These are phyloP conservation scores for Coniophora puteana DNA, from an alignment of 1,284 basidiomycete species.

Conservation along the genomic window DNA sequence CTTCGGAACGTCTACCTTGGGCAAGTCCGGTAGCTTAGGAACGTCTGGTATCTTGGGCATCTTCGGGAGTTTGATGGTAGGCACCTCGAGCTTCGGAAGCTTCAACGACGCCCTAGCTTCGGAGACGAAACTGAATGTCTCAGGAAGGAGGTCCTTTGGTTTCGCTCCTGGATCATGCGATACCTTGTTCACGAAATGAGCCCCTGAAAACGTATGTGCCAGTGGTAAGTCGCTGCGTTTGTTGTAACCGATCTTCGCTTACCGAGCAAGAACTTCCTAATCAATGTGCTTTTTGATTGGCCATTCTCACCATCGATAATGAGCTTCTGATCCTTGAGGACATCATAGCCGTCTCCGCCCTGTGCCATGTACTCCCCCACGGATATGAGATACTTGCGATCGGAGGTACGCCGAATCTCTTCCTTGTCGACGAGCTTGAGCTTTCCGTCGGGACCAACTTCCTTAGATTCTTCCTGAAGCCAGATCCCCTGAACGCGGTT, in stretches of 20 bases:
- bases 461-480: constrained; percentile 29
- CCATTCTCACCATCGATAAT: constrained; percentile 15
- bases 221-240: too few relatives aligned
- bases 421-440: constrained; percentile 13
- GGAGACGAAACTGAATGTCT: too few relatives aligned
- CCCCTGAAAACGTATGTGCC: too few relatives aligned
- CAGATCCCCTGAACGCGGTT: constrained; percentile 54
- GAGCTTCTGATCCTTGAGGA: constrained; percentile 12
- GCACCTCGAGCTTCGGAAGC: too few relatives aligned
- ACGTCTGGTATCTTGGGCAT: too few relatives aligned
- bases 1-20: too few relatives aligned
- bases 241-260: background rate
- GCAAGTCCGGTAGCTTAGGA: too few relatives aligned
- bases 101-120: too few relatives aligned
- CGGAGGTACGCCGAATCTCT: constrained; percentile 6
- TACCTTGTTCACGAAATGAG: too few relatives aligned
- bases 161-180: too few relatives aligned
- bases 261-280: constrained; percentile 16
- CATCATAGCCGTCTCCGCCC: constrained; percentile 15
- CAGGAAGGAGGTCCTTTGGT: too few relatives aligned
- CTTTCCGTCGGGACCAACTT: constrained; percentile 5
- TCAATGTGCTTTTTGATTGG: constrained; percentile 10
- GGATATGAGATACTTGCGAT: constrained; percentile 16
- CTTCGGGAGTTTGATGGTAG: too few relatives aligned
- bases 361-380: constrained; percentile 12